Evolutionary conservation across 768 basidiomycete species (phyloP), one percentile per base, ranked within the genome.

Genomic region (Sarcodon sp.): DNA sequence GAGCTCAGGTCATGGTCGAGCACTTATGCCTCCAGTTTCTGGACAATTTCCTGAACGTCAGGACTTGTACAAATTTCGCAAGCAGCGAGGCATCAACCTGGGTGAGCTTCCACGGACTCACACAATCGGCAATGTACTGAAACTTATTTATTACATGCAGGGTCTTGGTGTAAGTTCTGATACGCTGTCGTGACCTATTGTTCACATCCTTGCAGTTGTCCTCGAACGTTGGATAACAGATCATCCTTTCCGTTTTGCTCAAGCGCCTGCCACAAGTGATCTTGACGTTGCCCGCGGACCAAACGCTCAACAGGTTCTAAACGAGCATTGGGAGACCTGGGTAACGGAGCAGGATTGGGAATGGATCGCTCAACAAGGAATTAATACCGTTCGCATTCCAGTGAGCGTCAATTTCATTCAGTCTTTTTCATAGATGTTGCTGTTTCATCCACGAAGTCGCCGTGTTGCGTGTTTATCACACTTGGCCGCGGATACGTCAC

Each of bases 31-130:
- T 9, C 13, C 39, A 13, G 5, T 38, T 16, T 15, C 13, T 1
- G 39, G 27, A n/a, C 10, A 52, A 4, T 58, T 59, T 39, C 59
- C 57, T 3, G 52, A 47, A 16, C 50, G 54, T 18, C 33, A 33
- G 27, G 64, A 66, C 37, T 51, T 75, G 43, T 71, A 76, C 55
- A 69, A 76, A 35, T 83, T 77, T 64, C 72, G 87, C 53, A 82
- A 79, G 56, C 85, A 86, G 55, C 71, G 79, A 47, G 87, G 87
- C n/a, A 79, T 88, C 5, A 90, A 90, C 60, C 73, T 90, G 8
- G 87, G 87, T 80, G 59, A 59, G 71, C 21, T 27, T 62, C 52
- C 32, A 33, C 51, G 32, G 34, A 37, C 38, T 43, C 27, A 39
- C 9, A 34, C 32, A 21, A 35, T n/a, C 6, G 27, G n/a, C 16